Evolutionary conservation across 306 rosid species (phyloP).

Genomic region (Cucurbita argyrosperma): DNA sequence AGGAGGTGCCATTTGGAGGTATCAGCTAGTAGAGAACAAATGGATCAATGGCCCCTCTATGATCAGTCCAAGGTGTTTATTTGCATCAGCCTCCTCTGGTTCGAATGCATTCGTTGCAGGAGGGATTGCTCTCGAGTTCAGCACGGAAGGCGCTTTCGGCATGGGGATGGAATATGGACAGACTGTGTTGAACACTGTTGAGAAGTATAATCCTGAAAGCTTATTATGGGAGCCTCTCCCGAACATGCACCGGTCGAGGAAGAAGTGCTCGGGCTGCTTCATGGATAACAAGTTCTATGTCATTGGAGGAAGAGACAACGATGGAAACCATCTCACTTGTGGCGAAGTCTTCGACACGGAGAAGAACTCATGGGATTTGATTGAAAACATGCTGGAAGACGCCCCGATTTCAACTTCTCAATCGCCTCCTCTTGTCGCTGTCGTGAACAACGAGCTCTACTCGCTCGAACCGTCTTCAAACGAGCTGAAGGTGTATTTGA

Average conservation of each 20-base stretch:
- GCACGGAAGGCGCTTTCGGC: not conserved
- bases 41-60: slow-evolving; percentile 67
- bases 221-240: slow-evolving; percentile 55
- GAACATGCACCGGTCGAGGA: slow-evolving; percentile 37
- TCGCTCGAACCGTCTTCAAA: slow-evolving; percentile 40
- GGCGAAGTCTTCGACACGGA: slow-evolving; percentile 49
- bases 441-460: slow-evolving; percentile 49
- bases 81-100: slow-evolving; percentile 71
- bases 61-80: slow-evolving; percentile 54
- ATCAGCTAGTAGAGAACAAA: slow-evolving; percentile 24
- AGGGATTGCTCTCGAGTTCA: slow-evolving; percentile 20
- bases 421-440: slow-evolving; percentile 74
- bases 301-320: slow-evolving; percentile 55
- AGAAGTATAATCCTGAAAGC: slow-evolving; percentile 40
- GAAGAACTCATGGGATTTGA: slow-evolving; percentile 39
- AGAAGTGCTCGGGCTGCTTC: slow-evolving; percentile 56
- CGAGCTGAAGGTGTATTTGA: slow-evolving; percentile 48
- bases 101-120: slow-evolving; percentile 57
- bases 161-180: slow-evolving; percentile 16
- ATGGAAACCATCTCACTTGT: slow-evolving; percentile 31
- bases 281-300: slow-evolving; percentile 65
- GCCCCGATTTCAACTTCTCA: slow-evolving; percentile 13
- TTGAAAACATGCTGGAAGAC: slow-evolving; percentile 41
- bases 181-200: slow-evolving; percentile 36
- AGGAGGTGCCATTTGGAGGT: slow-evolving; percentile 52